A percentile compares a stretch with the other conserved stretches of the same genome.
These are phyloP conservation scores for Hamiltosporidium magnivora DNA, from an alignment of 371 early-diverging fungal species.

Conservation along the genomic window DNA sequence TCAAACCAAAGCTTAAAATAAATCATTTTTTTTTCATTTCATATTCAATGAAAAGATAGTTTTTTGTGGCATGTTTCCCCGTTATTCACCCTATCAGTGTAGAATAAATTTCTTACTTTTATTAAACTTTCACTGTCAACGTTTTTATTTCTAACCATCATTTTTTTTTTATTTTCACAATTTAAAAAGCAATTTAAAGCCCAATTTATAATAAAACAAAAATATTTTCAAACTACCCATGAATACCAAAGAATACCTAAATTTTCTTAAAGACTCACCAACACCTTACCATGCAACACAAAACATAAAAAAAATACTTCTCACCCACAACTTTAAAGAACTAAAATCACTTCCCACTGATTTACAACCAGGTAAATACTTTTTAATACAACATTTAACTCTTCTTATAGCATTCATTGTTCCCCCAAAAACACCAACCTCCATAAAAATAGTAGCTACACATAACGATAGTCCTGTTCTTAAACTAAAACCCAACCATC, in stretches of 20 bases:
- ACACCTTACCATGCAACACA: slow-evolving; percentile 55
- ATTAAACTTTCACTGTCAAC: too few species aligned
- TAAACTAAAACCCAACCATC: slow-evolving; percentile 74
- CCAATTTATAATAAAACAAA: too few species aligned
- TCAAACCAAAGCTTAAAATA: too few species aligned
- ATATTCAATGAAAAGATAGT: too few species aligned
- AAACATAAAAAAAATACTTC: slow-evolving; percentile 60
- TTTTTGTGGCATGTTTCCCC: too few species aligned
- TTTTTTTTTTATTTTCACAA: too few species aligned
- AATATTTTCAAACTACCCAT: too few species aligned
- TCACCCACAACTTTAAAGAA: slow-evolving; percentile 65
- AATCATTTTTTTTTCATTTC: too few species aligned
- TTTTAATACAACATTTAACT: slow-evolving; percentile 75
- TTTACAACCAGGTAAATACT: slow-evolving; percentile 58
- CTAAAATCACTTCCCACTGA: slow-evolving; percentile 56
- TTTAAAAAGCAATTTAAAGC: too few species aligned
- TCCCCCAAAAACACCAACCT: slow-evolving; percentile 66
- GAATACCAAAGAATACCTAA: neutral
- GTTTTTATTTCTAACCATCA: too few species aligned
- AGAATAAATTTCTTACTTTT: too few species aligned
- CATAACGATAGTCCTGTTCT: slow-evolving; percentile 89
- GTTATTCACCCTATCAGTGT: too few species aligned
- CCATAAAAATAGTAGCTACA: slow-evolving; percentile 73
- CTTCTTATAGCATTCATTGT: slow-evolving; percentile 78
- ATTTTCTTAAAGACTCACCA: slow-evolving; percentile 4